Evolutionary conservation across 805 yeast species (phyloP).

Genomic region (Cyberlindnera subsufficiens): DNA sequence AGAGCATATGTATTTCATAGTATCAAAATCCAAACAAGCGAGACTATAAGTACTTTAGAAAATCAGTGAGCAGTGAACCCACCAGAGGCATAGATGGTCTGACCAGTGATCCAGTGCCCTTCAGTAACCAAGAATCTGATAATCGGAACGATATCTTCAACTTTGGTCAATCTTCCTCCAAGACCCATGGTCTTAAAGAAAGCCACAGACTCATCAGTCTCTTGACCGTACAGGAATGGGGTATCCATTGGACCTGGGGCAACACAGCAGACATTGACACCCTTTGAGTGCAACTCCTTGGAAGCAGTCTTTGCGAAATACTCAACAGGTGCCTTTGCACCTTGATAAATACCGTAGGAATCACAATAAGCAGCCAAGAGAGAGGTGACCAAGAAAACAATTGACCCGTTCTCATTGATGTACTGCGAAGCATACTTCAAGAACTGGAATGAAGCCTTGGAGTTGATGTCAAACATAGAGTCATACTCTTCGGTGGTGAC

Average conservation of each 20-base stretch:
- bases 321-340: conserved; percentile 52
- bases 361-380: conserved; percentile 60
- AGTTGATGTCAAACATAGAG: conserved; percentile 45
- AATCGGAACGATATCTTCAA: conserved; percentile 59
- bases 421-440: conserved; percentile 48
- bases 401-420: conserved; percentile 46
- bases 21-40: no score
- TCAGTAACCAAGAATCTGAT: conserved; percentile 54
- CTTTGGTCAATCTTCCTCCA: conserved; percentile 47
- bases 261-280: conserved; percentile 47
- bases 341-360: conserved; percentile 48
- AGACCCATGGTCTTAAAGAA: conserved; percentile 49
- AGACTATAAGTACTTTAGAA: not conserved
- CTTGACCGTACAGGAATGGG: conserved; percentile 59
- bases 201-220: conserved; percentile 43
- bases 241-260: conserved; percentile 70
- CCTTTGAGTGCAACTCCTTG: conserved; percentile 41
- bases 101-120: conserved; percentile 69
- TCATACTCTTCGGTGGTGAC: conserved; percentile 51
- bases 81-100: conserved; percentile 57
- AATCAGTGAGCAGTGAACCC: conserved; percentile 57
- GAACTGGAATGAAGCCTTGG: conserved; percentile 58
- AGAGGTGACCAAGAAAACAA: conserved; percentile 56
- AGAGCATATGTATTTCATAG: no score
- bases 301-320: conserved; percentile 48